Conservation (phyloP, 179 eudicot genomes). For the Beta corolliflora region DNA sequence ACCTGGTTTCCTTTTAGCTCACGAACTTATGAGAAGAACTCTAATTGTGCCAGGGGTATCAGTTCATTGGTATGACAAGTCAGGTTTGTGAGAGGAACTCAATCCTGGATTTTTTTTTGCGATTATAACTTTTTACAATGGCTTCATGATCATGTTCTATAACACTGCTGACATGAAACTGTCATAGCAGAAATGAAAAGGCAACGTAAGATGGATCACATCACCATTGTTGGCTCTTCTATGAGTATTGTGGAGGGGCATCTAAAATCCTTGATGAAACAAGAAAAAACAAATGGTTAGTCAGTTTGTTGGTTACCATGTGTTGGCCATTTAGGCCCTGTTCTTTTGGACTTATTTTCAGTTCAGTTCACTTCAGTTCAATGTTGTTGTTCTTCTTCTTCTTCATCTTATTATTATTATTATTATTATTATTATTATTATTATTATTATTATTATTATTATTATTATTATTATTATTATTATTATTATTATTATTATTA, state of each 20-base stretch:
- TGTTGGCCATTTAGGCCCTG: neutral
- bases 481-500: too few relatives aligned
- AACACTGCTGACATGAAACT: neutral
- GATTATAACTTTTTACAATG: neutral
- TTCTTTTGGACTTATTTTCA: too few relatives aligned
- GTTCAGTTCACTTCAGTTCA: too few relatives aligned
- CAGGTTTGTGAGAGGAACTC: conserved; percentile 54
- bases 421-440: too few relatives aligned
- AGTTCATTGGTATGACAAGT: conserved; percentile 92
- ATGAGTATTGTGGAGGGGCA: conserved; percentile 65
- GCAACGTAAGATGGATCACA: conserved; percentile 95
- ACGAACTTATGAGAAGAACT: conserved; percentile 69
- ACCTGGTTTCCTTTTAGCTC: conserved; percentile 67
- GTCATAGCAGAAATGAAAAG: conserved; percentile 68
- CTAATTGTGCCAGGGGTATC: conserved; percentile 68
- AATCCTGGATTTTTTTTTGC: neutral
- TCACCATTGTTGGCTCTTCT: conserved; percentile 80
- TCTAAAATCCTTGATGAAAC: conserved; percentile 51
- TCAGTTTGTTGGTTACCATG: neutral
- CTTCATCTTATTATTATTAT: too few relatives aligned
- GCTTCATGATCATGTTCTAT: neutral
- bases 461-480: too few relatives aligned
- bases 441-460: too few relatives aligned
- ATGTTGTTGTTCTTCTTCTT: too few relatives aligned
- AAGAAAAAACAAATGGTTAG: conserved; percentile 45